Base-by-base conservation (phyloP, 768 basidiomycete genomes). In the Pisolithus sp. region DNA sequence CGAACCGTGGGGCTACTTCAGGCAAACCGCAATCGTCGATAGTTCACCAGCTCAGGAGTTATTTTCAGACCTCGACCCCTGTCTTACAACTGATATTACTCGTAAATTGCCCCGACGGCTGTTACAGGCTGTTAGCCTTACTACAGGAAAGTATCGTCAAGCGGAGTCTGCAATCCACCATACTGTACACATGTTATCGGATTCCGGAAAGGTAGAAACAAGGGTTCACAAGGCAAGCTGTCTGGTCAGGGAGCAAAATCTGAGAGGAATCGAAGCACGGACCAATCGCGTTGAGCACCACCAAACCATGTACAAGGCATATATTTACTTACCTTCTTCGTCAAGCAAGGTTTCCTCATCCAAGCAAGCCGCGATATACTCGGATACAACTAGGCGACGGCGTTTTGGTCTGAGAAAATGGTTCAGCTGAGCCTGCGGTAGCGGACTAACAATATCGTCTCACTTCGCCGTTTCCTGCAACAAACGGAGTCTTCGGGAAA, bases 271-370 rank as follows among this genome's bases (percentile, higher is more conserved):
- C 9, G 9, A 30, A 49, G 37, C 8, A 43, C 60, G 23, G 60
- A 53, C 8, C 40, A 6, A 40, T 34, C 12, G 34, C 8, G 18
- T 41, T 41, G n/a, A 18, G 21, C 6, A 31, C 15, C 5, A 2
- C n/a, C n/a, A 42, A 21, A 13, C 1, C 34, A 42, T 0, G 7
- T 10, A 5, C 6, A 4, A 3, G 28, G 3, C 18, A 23, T 30
- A 54, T 15, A 34, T 43, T 18, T 21, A 51, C 64, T 4, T 42
- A 69, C 91, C 89, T 56, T 89, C 89, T 69, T 95, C 93, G 64
- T 92, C 83, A 36, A 93, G 74, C 40, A 94, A 65, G 0, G 90
- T 91, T 40, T 76, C 78, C 62, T 93, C 89, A n/a, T 90, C 90
- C 30, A 93, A 61, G 61, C 85, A 93, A 5, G 82, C 85, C 40